A percentile compares a stretch with the other conserved stretches of the same genome.
phyloP scores from a whole-genome alignment of 75 land plant genomes.

The Pinus taeda region DNA sequence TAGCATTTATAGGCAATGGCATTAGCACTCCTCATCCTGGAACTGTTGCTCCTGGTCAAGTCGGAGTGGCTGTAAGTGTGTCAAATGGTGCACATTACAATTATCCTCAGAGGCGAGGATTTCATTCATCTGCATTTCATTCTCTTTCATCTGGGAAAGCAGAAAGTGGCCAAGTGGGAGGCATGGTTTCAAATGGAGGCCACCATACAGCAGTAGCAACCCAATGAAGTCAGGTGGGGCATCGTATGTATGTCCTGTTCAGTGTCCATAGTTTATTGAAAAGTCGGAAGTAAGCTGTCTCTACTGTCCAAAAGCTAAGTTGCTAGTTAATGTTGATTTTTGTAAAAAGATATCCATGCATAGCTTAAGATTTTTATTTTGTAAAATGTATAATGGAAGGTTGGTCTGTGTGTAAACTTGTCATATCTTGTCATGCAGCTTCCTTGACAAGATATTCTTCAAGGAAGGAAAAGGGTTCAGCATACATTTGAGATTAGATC shows the following conservation, averaged over 20 bases:
- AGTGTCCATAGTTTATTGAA: background rate
- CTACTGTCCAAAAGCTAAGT: background rate
- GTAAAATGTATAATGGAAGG: background rate
- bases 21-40: background rate
- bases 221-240: background rate
- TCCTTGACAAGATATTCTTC: background rate
- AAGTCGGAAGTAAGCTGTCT: background rate
- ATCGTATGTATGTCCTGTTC: background rate
- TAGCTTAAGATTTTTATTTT: background rate
- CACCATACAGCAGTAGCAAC: constrained; percentile 10
- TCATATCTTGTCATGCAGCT: too few species aligned
- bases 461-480: background rate
- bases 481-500: background rate
- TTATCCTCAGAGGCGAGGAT: background rate
- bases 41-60: background rate
- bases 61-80: too few species aligned
- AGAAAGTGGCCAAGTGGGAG: constrained; percentile 7
- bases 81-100: background rate
- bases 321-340: background rate
- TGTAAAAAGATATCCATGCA: background rate
- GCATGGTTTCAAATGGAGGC: constrained; percentile 9
- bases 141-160: background rate
- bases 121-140: constrained; percentile 12
- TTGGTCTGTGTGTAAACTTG: background rate
- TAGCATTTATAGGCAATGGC: background rate